These are phyloP conservation scores for Globisporangium okanoganense DNA, from an alignment of 352 stramenopile species.

Conservation along the genomic window DNA sequence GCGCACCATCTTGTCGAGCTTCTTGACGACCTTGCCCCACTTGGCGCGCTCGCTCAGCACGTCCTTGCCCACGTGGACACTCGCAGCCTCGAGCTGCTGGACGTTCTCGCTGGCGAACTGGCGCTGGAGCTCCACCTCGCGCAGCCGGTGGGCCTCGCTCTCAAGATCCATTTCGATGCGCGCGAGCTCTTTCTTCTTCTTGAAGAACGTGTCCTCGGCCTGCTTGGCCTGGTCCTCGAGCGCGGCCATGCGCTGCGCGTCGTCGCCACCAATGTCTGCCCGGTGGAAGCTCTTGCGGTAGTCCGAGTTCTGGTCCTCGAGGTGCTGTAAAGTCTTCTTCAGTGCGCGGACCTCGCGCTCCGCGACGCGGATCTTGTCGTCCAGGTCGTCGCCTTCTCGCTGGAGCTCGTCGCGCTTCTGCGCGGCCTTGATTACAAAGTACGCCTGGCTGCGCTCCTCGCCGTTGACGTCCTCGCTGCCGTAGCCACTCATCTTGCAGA, in stretches of 20 bases:
- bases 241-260: conserved; percentile 81
- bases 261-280: conserved; percentile 80
- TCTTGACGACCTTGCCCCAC: conserved; percentile 67
- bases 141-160: conserved; percentile 58
- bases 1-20: conserved; percentile 58
- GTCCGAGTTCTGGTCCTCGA: conserved; percentile 92
- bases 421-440: conserved; percentile 95
- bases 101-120: conserved; percentile 65
- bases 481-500: conserved; percentile 75
- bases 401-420: conserved; percentile 95
- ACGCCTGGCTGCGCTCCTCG: conserved; percentile 89
- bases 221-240: conserved; percentile 89
- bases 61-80: conserved; percentile 69
- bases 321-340: conserved; percentile 90
- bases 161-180: conserved; percentile 84
- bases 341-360: conserved; percentile 93
- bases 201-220: conserved; percentile 87
- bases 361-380: conserved; percentile 91
- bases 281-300: conserved; percentile 93
- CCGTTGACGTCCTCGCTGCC: conserved; percentile 61
- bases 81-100: conserved; percentile 51
- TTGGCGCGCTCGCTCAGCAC: conserved; percentile 62
- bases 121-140: conserved; percentile 62
- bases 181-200: conserved; percentile 93
- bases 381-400: conserved; percentile 92